These are phyloP conservation scores for Cyberlindnera maritima DNA, from an alignment of 805 yeast genomes.

Conservation along the genomic window DNA sequence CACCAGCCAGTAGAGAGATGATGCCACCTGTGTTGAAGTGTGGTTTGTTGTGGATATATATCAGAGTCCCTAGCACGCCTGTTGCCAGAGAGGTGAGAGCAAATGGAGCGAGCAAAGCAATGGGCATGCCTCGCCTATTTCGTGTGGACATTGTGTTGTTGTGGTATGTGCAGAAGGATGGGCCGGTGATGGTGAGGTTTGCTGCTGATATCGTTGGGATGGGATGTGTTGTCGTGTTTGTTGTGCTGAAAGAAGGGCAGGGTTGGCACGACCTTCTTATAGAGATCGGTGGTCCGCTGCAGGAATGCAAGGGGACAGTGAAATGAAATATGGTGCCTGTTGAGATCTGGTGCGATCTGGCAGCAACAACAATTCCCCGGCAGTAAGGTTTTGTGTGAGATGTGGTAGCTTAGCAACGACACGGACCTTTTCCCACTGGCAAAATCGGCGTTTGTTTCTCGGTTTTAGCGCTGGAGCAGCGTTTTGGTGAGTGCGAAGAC, in stretches of 20 bases:
- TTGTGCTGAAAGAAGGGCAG: neutral
- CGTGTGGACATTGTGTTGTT: slow-evolving; percentile 4
- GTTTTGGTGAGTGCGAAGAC: neutral
- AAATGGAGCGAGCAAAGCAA: slow-evolving; percentile 1
- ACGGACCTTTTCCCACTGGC: too few species aligned
- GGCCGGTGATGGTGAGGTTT: neutral
- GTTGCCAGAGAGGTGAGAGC: slow-evolving; percentile 12
- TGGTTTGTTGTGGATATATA: slow-evolving; percentile 6
- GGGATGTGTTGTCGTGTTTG: too few species aligned
- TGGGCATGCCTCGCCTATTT: slow-evolving; percentile 3
- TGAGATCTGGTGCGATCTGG: neutral
- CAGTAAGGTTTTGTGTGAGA: too few species aligned
- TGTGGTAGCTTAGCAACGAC: too few species aligned
- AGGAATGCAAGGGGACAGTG: neutral
- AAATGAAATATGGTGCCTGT: neutral
- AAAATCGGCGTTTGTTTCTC: too few species aligned
- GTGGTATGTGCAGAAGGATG: neutral
- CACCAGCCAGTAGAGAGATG: slow-evolving; percentile 14
- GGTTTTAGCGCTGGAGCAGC: neutral
- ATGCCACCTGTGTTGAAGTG: slow-evolving; percentile 2
- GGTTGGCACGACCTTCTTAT: neutral
- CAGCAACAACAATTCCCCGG: too few species aligned
- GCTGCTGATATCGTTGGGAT: too few species aligned
- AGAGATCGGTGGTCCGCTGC: neutral
- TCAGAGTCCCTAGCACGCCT: slow-evolving; percentile 15